Evolutionary conservation across 306 rosid genomes (phyloP), one percentile per base, ranked within the genome.

Genomic region (Cucurbita maxima): DNA sequence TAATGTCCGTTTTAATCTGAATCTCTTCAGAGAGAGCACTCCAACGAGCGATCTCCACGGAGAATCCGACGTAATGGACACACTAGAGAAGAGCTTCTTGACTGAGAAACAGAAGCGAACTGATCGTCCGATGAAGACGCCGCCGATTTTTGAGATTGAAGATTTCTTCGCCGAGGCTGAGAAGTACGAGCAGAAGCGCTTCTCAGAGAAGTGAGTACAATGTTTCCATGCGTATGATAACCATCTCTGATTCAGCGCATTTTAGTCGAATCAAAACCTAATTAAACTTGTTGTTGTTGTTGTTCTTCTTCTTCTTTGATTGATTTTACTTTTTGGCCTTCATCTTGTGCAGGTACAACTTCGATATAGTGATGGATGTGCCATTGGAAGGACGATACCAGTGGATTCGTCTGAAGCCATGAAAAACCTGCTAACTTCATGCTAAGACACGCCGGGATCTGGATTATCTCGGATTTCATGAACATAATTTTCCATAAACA

Each of bases 311-410:
- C 52, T 38, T 76, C 77, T 62, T 70, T 8, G 12, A 56, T 81
- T 30, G 48, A 71, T 54, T 80, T 72, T 48, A 11, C 14, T 0
- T 66, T 66, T 19, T 5, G 5, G 37, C 8, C 25, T 53, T 45
- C 34, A 10, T 58, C 20, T 45, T 71, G 61, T 74, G 81, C 87
- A 94, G 98, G 88, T 94, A 89, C 97, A 94, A 94, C 87, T 94
- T 82, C 76, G 98, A 94, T 80, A 82, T 90, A 81, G 92, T 80
- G 64, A 86, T 77, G 68, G 97, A 87, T 79, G 64, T 75, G 88
- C 98, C 98, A 30, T 79, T 94, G 86, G 89, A 89, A 81, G 98
- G 98, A 58, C 90, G 88, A 72, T 94, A 85, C 87, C 82, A 85
- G 75, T 94, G 98, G 98, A 75, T 94, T 82, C 91, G 85, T 71